phyloP scores from a whole-genome alignment of 2,329 filamentous ascomycete genomes.

The Trichoderma hamatum region DNA sequence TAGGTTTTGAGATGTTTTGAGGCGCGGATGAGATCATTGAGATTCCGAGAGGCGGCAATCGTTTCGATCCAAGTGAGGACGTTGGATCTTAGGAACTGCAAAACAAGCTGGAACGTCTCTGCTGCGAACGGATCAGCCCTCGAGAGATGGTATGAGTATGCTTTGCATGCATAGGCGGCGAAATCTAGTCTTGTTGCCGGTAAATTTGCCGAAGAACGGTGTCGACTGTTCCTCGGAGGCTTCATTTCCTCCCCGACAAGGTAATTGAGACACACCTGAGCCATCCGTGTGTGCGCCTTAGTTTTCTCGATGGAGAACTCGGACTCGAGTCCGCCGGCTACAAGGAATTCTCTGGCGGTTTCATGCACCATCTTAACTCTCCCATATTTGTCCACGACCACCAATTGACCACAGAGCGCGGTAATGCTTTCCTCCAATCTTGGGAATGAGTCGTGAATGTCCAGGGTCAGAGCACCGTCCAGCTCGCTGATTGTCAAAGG shows the following conservation, averaged over 20 bases:
- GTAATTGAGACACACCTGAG: conserved; percentile 41
- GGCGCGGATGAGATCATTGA: not conserved
- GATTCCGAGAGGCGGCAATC: not conserved
- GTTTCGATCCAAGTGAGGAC: conserved; percentile 44
- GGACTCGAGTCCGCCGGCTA: conserved; percentile 24
- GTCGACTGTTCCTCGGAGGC: conserved; percentile 34
- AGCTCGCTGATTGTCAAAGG: conserved; percentile 43
- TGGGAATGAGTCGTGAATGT: conserved; percentile 34
- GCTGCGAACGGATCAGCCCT: conserved; percentile 31
- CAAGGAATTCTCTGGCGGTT: conserved; percentile 42
- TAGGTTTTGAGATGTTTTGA: conserved; percentile 31
- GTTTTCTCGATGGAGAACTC: conserved; percentile 38
- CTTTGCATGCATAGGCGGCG: conserved; percentile 37
- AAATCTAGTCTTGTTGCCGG: conserved; percentile 30
- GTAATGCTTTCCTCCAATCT: conserved; percentile 38
- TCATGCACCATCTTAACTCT: conserved; percentile 44
- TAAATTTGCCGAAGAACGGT: conserved; percentile 24
- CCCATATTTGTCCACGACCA: conserved; percentile 37
- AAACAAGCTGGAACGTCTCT: conserved; percentile 34
- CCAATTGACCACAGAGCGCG: conserved; percentile 36
- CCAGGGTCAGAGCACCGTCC: conserved; percentile 13
- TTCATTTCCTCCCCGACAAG: conserved; percentile 41
- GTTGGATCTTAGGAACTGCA: conserved; percentile 39
- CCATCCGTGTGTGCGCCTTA: conserved; percentile 39
- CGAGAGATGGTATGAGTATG: conserved; percentile 43